Evolutionary conservation across 2,329 filamentous ascomycete species (phyloP).

Genomic region (Podosphaera aphanis): DNA sequence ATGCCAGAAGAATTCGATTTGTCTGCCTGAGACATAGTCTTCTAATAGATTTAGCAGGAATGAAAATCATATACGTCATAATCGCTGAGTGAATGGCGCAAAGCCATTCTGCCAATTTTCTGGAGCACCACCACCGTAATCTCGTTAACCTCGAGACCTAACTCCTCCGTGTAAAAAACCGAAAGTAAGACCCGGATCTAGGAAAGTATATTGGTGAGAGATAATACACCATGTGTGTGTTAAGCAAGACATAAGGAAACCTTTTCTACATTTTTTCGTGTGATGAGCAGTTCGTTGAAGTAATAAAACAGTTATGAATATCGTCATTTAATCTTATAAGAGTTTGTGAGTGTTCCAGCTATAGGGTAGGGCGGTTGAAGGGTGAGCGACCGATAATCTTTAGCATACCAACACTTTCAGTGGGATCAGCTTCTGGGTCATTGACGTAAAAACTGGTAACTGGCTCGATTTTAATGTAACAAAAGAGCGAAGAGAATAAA

Average conservation of each 20-base stretch:
- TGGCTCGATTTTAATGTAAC: constrained; percentile 48
- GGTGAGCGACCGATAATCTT: constrained; percentile 33
- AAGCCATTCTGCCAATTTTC: not conserved
- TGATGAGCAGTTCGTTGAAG: not conserved
- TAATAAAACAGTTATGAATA: not conserved
- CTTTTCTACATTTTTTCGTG: not conserved
- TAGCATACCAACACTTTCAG: constrained; percentile 28
- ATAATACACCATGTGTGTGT: not conserved
- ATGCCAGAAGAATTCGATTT: not conserved
- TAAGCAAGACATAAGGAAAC: not conserved
- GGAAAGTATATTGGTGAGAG: not conserved
- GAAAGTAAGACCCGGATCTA: not conserved
- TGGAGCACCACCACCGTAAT: not conserved
- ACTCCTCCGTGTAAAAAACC: not conserved
- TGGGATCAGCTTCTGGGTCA: constrained; percentile 18
- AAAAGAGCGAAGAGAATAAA: constrained; percentile 84
- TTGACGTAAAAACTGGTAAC: constrained; percentile 33
- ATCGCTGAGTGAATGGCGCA: not conserved
- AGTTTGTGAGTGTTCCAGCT: not conserved
- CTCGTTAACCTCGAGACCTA: not conserved
- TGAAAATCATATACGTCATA: not conserved
- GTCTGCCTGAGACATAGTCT: not conserved
- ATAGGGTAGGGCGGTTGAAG: constrained; percentile 22
- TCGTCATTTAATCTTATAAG: too few relatives aligned
- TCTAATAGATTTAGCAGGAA: not conserved